Evolutionary conservation across 1,284 basidiomycete genomes (phyloP).

Genomic region (Malassezia brasiliensis): DNA sequence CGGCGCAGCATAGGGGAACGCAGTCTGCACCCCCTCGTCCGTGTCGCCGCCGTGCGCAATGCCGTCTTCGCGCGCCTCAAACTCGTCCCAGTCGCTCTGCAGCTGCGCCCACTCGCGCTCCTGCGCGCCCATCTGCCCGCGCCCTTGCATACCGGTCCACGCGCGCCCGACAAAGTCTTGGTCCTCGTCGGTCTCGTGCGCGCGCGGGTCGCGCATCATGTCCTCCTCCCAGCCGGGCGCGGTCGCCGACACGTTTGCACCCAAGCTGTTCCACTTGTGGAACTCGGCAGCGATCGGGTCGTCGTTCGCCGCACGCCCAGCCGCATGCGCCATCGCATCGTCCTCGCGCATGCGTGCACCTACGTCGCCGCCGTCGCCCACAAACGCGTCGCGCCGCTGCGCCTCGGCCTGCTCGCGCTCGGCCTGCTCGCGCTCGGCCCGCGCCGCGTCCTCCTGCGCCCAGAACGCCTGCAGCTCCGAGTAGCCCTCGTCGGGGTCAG

Average conservation of each 20-base stretch:
- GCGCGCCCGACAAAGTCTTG: constrained; percentile 30
- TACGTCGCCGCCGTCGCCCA: constrained; percentile 40
- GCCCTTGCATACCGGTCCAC: constrained; percentile 30
- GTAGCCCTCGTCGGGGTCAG: not conserved
- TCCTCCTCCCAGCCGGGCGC: constrained; percentile 30
- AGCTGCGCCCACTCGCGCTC: constrained; percentile 58
- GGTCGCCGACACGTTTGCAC: constrained; percentile 26
- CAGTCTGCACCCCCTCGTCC: not conserved
- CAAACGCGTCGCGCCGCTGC: constrained; percentile 21
- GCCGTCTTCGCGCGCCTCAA: constrained; percentile 25
- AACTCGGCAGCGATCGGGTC: constrained; percentile 32
- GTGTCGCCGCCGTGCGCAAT: constrained; percentile 1
- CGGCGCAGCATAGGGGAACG: constrained; percentile 29
- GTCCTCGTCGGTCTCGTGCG: constrained; percentile 28
- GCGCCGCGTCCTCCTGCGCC: constrained; percentile 43
- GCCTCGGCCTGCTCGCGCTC: constrained; percentile 24
- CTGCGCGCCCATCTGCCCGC: constrained; percentile 33
- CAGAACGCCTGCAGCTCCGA: constrained; percentile 25
- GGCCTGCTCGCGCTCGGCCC: constrained; percentile 23
- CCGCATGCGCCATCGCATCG: constrained; percentile 11
- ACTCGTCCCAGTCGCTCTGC: constrained; percentile 69
- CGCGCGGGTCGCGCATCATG: not conserved
- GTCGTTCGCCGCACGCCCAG: not conserved
- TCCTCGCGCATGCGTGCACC: constrained; percentile 37
- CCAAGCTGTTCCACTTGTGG: constrained; percentile 29